A percentile compares a stretch with the other conserved stretches of the same genome.
Conservation (phyloP, 768 basidiomycete species). For the Mycena olivaceomarginata region DNA sequence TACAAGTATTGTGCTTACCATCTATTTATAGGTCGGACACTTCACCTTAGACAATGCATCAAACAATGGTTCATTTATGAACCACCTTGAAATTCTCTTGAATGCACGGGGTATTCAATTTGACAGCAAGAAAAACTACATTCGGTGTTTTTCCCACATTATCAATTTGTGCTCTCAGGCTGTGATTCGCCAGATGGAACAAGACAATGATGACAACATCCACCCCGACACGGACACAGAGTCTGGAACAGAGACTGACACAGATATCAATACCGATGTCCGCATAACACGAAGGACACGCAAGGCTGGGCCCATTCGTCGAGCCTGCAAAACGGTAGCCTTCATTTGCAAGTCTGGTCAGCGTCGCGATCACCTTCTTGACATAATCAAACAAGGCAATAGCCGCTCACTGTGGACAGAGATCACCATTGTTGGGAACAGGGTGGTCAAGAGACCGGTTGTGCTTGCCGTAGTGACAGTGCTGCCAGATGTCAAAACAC, state of each 20-base stretch:
- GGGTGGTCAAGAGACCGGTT: background rate
- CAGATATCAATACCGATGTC: background rate
- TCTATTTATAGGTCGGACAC: too few species aligned
- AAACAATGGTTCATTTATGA: too few species aligned
- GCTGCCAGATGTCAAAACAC: background rate
- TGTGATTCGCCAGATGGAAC: background rate
- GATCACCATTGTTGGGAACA: background rate
- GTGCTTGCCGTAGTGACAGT: background rate
- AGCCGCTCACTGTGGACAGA: background rate
- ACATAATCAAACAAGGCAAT: background rate
- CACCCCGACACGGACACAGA: background rate
- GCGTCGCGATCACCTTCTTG: background rate
- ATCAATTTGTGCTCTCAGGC: background rate
- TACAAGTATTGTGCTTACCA: too few species aligned
- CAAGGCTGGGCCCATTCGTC: background rate
- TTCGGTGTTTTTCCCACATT: too few species aligned
- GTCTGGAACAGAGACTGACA: background rate
- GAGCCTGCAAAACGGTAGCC: background rate
- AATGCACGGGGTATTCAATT: too few species aligned
- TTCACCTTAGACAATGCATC: too few species aligned
- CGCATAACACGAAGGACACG: background rate
- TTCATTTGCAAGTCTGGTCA: constrained; percentile 5
- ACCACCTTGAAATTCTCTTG: too few species aligned
- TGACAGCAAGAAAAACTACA: too few species aligned
- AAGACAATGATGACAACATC: background rate